These are phyloP conservation scores for Limtongozyma cylindracea DNA, from an alignment of 805 yeast species.

Conservation along the genomic window DNA sequence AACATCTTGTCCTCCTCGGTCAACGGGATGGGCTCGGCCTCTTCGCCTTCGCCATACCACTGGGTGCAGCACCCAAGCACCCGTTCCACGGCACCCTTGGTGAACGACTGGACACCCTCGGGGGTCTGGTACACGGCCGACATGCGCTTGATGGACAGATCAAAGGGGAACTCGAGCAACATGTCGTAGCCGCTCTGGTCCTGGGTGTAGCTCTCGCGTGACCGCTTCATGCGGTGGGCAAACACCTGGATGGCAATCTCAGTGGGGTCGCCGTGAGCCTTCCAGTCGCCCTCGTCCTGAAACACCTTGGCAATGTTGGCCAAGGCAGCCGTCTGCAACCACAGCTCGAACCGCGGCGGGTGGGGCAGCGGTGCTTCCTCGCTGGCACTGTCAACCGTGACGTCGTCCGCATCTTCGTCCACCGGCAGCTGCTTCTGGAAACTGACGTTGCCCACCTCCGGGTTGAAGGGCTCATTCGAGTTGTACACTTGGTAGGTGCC, in stretches of 20 bases:
- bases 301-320: conserved; percentile 56
- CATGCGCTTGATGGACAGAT: conserved; percentile 53
- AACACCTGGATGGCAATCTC: conserved; percentile 75
- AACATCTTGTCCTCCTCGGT: conserved; percentile 11
- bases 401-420: conserved; percentile 12
- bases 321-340: conserved; percentile 43
- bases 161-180: conserved; percentile 47
- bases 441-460: conserved; percentile 25
- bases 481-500: conserved; percentile 31
- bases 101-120: conserved; percentile 10
- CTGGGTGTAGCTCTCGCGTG: too few relatives aligned
- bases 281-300: conserved; percentile 2
- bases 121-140: conserved; percentile 21
- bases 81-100: conserved; percentile 65
- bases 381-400: conserved; percentile 3
- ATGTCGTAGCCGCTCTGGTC: conserved; percentile 11
- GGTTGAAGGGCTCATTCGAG: conserved; percentile 37
- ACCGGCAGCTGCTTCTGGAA: conserved; percentile 11
- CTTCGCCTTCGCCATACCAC: conserved; percentile 16
- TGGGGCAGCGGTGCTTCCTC: conserved; percentile 6
- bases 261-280: conserved; percentile 55
- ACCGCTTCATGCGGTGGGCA: conserved; percentile 7
- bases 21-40: conserved; percentile 7
- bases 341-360: conserved; percentile 10
- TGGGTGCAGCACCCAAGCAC: conserved; percentile 24